Evolutionary conservation across 1,284 basidiomycete species (phyloP).

Genomic region (Cutaneotrichosporon dermatis): DNA sequence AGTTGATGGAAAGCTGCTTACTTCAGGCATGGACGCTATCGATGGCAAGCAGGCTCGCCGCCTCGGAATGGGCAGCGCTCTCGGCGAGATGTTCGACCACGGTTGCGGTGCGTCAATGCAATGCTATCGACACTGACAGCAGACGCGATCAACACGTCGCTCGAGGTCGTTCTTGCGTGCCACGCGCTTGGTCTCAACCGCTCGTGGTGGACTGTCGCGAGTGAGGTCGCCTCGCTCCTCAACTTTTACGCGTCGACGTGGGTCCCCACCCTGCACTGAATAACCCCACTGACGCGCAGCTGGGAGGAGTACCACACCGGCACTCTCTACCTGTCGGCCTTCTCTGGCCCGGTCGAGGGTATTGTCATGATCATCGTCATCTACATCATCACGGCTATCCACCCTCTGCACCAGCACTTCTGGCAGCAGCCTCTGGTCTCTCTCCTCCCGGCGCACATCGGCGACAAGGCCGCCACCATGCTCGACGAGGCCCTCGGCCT

Average conservation of each 20-base stretch:
- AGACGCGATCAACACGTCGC: conserved; percentile 92
- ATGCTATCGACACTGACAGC: conserved; percentile 30
- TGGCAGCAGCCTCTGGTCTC: conserved; percentile 56
- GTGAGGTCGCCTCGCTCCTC: conserved; percentile 77
- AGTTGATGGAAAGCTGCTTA: conserved; percentile 50
- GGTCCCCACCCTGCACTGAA: neutral
- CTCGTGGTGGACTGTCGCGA: conserved; percentile 92
- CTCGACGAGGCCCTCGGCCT: conserved; percentile 34
- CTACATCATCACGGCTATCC: conserved; percentile 65
- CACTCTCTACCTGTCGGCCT: conserved; percentile 81
- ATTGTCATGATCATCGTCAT: conserved; percentile 80
- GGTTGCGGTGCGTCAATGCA: conserved; percentile 54
- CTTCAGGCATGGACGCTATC: conserved; percentile 49
- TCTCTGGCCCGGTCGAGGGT: conserved; percentile 94
- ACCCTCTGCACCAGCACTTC: conserved; percentile 63
- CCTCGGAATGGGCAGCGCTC: conserved; percentile 90
- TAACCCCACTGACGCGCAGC: neutral
- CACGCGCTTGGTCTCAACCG: conserved; percentile 84
- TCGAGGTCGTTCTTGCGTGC: conserved; percentile 76
- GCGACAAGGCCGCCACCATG: conserved; percentile 16
- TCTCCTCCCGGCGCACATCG: conserved; percentile 27
- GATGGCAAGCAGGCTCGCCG: conserved; percentile 87
- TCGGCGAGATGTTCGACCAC: conserved; percentile 89
- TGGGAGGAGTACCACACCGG: conserved; percentile 99
- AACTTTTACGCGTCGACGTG: conserved; percentile 76